phyloP scores from a whole-genome alignment of 1,284 basidiomycete genomes.

The Ustilago bromivora region DNA sequence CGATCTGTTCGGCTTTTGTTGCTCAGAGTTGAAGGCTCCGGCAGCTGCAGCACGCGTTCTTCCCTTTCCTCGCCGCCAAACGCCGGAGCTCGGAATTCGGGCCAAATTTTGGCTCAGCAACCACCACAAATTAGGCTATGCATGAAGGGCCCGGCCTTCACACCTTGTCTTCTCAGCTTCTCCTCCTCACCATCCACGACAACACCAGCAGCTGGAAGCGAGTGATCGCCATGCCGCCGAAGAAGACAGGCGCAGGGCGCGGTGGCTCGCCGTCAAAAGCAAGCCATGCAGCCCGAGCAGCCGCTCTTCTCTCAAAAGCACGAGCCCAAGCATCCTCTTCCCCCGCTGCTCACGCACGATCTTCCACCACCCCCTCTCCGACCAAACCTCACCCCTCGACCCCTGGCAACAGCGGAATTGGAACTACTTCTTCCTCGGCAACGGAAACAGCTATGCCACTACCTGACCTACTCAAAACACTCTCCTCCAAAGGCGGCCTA shows the following conservation, averaged over 20 bases:
- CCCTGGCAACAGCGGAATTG: not conserved
- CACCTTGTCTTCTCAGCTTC: not conserved
- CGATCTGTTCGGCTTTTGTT: not conserved
- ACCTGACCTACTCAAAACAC: conserved; percentile 47
- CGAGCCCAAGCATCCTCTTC: conserved; percentile 40
- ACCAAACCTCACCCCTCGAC: conserved; percentile 13
- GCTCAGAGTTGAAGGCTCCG: not conserved
- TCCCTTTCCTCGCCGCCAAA: conserved; percentile 13
- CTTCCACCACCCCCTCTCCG: conserved; percentile 24
- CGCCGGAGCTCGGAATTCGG: conserved; percentile 28
- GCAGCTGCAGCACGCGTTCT: conserved; percentile 9
- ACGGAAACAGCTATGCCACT: conserved; percentile 34
- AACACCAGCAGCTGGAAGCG: too few species aligned
- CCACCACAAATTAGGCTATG: conserved; percentile 18
- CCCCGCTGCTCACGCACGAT: conserved; percentile 33
- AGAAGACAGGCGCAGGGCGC: conserved; percentile 9
- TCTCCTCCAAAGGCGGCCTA: conserved; percentile 48
- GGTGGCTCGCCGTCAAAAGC: conserved; percentile 36
- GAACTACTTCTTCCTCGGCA: not conserved
- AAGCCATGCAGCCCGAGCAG: conserved; percentile 41
- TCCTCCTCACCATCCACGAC: not conserved
- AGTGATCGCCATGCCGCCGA: conserved; percentile 29
- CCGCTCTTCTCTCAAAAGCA: conserved; percentile 44
- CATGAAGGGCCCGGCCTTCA: not conserved
- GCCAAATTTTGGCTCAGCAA: conserved; percentile 17